Evolutionary conservation across 768 basidiomycete species (phyloP).

Genomic region (Paxillus ammoniavirescens): DNA sequence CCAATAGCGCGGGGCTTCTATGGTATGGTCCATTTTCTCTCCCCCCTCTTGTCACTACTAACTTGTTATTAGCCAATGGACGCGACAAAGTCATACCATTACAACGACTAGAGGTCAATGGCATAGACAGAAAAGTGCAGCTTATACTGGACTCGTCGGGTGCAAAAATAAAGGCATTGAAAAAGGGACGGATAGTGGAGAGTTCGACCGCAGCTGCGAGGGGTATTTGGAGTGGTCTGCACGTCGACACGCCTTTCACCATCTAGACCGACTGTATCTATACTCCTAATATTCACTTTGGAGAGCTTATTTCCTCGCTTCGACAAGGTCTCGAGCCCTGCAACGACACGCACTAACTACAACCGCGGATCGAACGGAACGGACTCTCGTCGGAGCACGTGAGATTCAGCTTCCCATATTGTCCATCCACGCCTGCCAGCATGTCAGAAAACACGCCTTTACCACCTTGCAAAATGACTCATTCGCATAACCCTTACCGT

Average conservation of each 20-base stretch:
- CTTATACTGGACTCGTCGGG: constrained; percentile 87
- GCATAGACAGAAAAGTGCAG: constrained; percentile 74
- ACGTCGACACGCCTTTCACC: constrained; percentile 68
- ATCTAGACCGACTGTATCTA: constrained; percentile 32
- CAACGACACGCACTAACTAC: not conserved
- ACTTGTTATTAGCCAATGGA: constrained; percentile 63
- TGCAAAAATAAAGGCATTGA: constrained; percentile 78
- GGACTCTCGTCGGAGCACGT: not conserved
- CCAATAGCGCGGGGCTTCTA: constrained; percentile 86
- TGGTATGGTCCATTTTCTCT: constrained; percentile 41
- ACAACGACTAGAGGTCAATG: constrained; percentile 69
- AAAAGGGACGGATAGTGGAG: constrained; percentile 63
- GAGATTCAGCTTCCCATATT: not conserved
- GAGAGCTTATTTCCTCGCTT: not conserved
- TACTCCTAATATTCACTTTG: not conserved
- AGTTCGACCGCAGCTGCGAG: constrained; percentile 78
- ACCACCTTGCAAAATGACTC: constrained; percentile 26
- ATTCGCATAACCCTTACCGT: not conserved
- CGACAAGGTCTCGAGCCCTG: not conserved
- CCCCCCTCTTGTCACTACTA: constrained; percentile 5
- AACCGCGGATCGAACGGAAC: not conserved
- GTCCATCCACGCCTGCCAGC: constrained; percentile 1
- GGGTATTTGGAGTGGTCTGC: constrained; percentile 89
- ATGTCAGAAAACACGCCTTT: constrained; percentile 33
- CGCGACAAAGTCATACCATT: constrained; percentile 87